A percentile compares a stretch with the other conserved stretches of the same genome.
Evolutionary conservation across 164 flowering plant genomes (phyloP).

Genomic region (Dillenia suffruticosa): DNA sequence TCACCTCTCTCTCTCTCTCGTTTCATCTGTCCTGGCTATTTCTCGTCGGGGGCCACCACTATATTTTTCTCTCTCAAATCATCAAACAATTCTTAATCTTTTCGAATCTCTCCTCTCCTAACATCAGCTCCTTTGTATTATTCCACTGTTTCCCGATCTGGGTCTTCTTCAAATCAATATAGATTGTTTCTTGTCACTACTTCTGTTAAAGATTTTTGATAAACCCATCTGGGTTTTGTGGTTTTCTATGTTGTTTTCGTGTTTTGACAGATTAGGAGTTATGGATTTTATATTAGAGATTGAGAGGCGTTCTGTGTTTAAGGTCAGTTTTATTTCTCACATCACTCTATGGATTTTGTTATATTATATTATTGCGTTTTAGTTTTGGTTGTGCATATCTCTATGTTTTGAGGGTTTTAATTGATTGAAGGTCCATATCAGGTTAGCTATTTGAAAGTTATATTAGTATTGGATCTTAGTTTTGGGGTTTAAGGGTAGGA

Average conservation of each 20-base stretch:
- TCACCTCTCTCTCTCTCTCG: constrained; percentile 1
- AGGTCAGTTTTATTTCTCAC: constrained; percentile 30
- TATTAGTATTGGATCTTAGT: too few species aligned
- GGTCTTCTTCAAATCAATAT: not conserved
- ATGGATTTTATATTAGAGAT: constrained; percentile 21
- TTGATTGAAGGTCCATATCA: too few species aligned
- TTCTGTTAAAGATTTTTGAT: constrained; percentile 1
- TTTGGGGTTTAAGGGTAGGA: too few species aligned
- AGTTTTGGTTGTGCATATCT: not conserved
- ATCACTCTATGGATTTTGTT: not conserved
- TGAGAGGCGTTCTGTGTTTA: constrained; percentile 11
- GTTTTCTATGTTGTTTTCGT: constrained; percentile 3
- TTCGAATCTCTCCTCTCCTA: constrained; percentile 4
- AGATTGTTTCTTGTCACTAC: constrained; percentile 3
- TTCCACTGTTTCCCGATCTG: too few species aligned
- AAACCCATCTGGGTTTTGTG: constrained; percentile 3
- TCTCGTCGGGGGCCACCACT: too few species aligned
- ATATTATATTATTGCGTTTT: not conserved
- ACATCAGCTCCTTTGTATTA: not conserved
- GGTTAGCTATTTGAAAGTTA: too few species aligned
- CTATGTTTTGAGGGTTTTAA: not conserved
- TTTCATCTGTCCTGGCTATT: not conserved
- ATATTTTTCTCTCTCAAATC: too few species aligned
- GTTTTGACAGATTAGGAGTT: constrained; percentile 11
- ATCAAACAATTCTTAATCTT: constrained; percentile 2